Percentiles rank a stretch among this genome's conserved stretches.
Evolutionary conservation across 768 basidiomycete species (phyloP).

Genomic region (Rhizopogon vulgaris): DNA sequence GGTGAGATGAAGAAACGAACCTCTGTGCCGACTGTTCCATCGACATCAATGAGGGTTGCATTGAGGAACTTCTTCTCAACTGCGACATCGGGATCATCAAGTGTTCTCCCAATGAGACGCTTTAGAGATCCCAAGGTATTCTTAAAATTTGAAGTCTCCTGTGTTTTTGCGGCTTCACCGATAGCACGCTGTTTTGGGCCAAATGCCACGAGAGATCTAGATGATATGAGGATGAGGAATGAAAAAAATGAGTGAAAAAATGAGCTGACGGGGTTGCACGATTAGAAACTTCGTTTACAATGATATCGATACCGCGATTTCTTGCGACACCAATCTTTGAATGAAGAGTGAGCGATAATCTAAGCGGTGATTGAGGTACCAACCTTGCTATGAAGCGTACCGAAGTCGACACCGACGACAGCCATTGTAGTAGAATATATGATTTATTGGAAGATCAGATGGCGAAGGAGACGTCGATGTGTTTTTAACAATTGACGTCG

Average conservation of each 20-base stretch:
- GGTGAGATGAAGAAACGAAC: conserved; percentile 31
- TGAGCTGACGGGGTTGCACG: conserved; percentile 84
- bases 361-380: conserved; percentile 9
- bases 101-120: conserved; percentile 78
- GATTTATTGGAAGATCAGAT: background rate
- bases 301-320: conserved; percentile 97
- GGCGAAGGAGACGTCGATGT: background rate
- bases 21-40: conserved; percentile 80
- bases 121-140: conserved; percentile 95
- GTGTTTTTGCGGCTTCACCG: conserved; percentile 94
- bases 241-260: background rate
- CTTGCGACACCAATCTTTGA: conserved; percentile 89
- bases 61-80: conserved; percentile 91
- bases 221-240: conserved; percentile 4
- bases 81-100: conserved; percentile 76
- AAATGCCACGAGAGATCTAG: conserved; percentile 90
- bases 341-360: conserved; percentile 1
- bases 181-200: conserved; percentile 86
- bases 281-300: conserved; percentile 96
- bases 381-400: conserved; percentile 85
- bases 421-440: conserved; percentile 49
- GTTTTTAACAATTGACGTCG: conserved; percentile 7
- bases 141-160: conserved; percentile 96
- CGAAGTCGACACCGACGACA: conserved; percentile 94
- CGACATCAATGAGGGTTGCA: conserved; percentile 77